Percentiles rank a stretch among this genome's conserved stretches.
phyloP scores from a whole-genome alignment of 305 asterid genomes.

The Plantago lanceolata region DNA sequence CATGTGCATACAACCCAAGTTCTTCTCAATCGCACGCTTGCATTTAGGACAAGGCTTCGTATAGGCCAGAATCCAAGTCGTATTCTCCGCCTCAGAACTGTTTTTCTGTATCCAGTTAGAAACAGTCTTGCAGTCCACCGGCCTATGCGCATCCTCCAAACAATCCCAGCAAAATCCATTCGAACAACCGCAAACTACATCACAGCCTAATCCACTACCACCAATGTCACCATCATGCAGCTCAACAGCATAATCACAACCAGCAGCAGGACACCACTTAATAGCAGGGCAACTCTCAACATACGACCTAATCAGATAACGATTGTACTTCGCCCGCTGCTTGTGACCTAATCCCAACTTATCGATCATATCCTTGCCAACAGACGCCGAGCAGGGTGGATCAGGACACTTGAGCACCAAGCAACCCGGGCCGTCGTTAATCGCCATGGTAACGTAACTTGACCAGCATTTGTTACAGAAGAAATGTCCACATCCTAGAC shows the following conservation, averaged over 20 bases:
- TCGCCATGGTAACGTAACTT: constrained; percentile 25
- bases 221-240: constrained; percentile 68
- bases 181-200: constrained; percentile 77
- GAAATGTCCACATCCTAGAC: not conserved
- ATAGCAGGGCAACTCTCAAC: constrained; percentile 28
- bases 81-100: constrained; percentile 92
- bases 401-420: constrained; percentile 8
- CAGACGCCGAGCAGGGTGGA: not conserved
- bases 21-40: constrained; percentile 94
- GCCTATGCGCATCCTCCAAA: constrained; percentile 92
- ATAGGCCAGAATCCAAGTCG: constrained; percentile 95
- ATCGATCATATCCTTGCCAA: not conserved
- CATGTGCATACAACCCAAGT: constrained; percentile 99
- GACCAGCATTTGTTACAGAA: not conserved
- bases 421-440: not conserved
- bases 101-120: constrained; percentile 82
- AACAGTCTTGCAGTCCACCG: constrained; percentile 87
- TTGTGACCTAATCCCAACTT: not conserved
- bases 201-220: constrained; percentile 73
- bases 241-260: constrained; percentile 85
- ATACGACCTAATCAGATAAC: constrained; percentile 6
- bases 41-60: constrained; percentile 97
- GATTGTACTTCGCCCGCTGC: not conserved
- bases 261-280: constrained; percentile 98
- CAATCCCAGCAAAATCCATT: constrained; percentile 92